Evolutionary conservation across 768 basidiomycete genomes (phyloP), one percentile per base, ranked within the genome.

Genomic region (Trametopsis cervina): DNA sequence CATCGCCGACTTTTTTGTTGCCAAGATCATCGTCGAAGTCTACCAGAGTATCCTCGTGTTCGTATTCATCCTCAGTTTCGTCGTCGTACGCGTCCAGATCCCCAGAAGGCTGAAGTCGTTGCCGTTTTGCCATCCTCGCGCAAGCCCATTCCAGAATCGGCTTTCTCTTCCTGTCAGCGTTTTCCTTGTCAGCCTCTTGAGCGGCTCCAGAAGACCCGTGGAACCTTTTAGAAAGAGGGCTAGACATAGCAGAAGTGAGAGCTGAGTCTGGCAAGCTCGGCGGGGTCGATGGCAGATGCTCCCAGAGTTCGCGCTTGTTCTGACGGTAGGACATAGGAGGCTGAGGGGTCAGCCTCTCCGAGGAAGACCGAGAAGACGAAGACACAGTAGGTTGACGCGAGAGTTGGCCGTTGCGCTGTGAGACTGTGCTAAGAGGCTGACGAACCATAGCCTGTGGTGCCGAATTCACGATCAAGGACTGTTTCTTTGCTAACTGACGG

Each of bases 61-160:
- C 51, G 29, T 33, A 42, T 18, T 57, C 57, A 33, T 47, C 53
- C 17, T 49, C 50, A 5, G 51, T 56, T 41, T 55, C 59, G 18
- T 57, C 57, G 17, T 53, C 52, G 40, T 50, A 47, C 4, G 49
- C 44, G 1, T n/a, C 12, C 3, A 38, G 18, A 4, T 51, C 53
- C 15, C 12, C 27, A 4, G 7, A 3, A 2, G 27, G 26, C 15
- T 53, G 47, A 27, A 54, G 42, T 26, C 65, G 68, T 29, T 61
- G 60, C 17, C 69, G 70, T 49, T 69, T 71, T 15, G 66, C 53
- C 18, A 65, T 63, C 39, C 62, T 66, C 21, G 71, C 66, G 51
- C 72, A 74, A 12, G 72, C 72, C 72, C 71, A 74, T 52, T 74
- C 72, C 11, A 74, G 65, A 2, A 66, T 68, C 42, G 62, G 63